Percentiles rank a stretch among this genome's conserved stretches.
Conservation (phyloP, 805 yeast species). For the Osmozyma mogii region DNA sequence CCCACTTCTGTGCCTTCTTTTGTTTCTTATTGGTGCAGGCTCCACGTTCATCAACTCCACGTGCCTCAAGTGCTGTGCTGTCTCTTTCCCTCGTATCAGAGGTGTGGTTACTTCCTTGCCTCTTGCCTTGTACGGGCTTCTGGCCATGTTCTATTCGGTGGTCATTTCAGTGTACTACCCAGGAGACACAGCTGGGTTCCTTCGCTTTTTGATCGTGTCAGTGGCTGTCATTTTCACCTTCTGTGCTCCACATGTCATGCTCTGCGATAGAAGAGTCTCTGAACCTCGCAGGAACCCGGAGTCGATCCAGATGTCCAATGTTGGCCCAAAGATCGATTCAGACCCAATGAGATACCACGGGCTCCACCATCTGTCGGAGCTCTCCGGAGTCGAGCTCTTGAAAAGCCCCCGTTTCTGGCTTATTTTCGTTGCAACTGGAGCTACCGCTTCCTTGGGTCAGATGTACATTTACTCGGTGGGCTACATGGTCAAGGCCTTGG, state of each 20-base stretch:
- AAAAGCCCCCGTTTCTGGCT: conserved; percentile 29
- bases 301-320: conserved; percentile 7
- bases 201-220: conserved; percentile 39
- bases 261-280: conserved; percentile 20
- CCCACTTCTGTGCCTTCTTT: conserved; percentile 34
- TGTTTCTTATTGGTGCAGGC: conserved; percentile 58
- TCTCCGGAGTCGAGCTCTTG: conserved; percentile 14
- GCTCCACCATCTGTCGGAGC: conserved; percentile 1
- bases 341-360: background rate
- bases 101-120: conserved; percentile 76
- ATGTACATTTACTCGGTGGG: conserved; percentile 42
- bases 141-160: conserved; percentile 61
- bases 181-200: conserved; percentile 49
- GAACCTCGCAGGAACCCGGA: conserved; percentile 3
- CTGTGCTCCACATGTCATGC: conserved; percentile 40
- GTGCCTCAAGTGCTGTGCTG: conserved; percentile 66
- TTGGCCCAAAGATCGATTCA: background rate
- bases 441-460: conserved; percentile 37
- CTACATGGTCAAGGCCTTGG: conserved; percentile 35
- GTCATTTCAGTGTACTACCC: conserved; percentile 45
- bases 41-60: conserved; percentile 60
- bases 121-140: conserved; percentile 64
- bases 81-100: conserved; percentile 54
- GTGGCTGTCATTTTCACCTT: conserved; percentile 33
- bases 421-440: conserved; percentile 28